Conservation (phyloP, 1,284 basidiomycete genomes). For the Marasmius fiardii region DNA sequence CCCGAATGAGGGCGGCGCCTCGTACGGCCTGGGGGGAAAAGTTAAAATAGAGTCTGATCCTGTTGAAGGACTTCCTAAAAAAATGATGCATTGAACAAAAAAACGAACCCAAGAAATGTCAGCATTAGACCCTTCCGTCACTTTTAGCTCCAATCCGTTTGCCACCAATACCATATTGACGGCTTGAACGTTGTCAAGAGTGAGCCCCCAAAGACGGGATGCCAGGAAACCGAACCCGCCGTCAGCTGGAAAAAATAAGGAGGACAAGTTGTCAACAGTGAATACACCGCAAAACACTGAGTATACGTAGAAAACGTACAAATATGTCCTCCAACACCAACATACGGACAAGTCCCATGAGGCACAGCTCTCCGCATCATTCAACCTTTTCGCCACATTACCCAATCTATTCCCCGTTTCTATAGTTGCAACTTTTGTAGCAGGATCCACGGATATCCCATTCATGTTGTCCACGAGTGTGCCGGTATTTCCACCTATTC, state of each 20-base stretch:
- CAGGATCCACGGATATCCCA: slow-evolving; percentile 16
- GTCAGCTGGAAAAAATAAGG: slow-evolving; percentile 15
- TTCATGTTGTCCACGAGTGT: slow-evolving; percentile 22
- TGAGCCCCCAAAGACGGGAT: slow-evolving; percentile 27
- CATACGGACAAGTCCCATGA: slow-evolving; percentile 28
- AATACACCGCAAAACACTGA: too few relatives aligned
- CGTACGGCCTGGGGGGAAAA: slow-evolving; percentile 30
- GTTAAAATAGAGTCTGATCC: too few relatives aligned
- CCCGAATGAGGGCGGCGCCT: slow-evolving; percentile 30
- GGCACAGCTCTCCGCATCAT: slow-evolving; percentile 24
- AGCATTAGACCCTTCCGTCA: slow-evolving; percentile 29
- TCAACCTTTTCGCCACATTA: slow-evolving; percentile 23
- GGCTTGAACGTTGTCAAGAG: slow-evolving; percentile 28
- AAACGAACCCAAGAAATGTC: slow-evolving; percentile 31
- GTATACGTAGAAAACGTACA: slow-evolving; percentile 1
- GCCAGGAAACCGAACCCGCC: slow-evolving; percentile 29
- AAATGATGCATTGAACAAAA: neutral
- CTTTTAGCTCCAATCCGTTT: too few relatives aligned
- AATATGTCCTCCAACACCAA: slow-evolving; percentile 24
- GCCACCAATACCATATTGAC: slow-evolving; percentile 30
- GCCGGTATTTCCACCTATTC: slow-evolving; percentile 21
- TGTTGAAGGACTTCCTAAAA: too few relatives aligned
- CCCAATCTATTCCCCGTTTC: slow-evolving; percentile 25
- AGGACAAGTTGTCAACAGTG: too few relatives aligned
- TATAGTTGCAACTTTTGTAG: slow-evolving; percentile 13